phyloP scores from a whole-genome alignment of 352 stramenopile genomes.

The Globisporangium abappressorium region DNA sequence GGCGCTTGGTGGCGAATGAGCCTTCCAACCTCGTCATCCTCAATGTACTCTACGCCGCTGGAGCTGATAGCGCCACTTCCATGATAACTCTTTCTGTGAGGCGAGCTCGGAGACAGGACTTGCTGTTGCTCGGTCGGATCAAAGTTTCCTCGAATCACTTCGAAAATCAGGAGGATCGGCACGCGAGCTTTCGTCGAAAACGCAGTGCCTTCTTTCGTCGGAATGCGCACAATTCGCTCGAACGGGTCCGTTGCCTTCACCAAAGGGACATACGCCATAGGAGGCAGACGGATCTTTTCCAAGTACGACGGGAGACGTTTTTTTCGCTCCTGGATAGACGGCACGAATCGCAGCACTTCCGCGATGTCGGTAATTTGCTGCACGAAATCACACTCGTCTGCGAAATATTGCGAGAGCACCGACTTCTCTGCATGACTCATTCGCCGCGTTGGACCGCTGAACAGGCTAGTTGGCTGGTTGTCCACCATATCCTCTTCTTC shows the following conservation, averaged over 20 bases:
- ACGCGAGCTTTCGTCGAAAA: conserved; percentile 87
- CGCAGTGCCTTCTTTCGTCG: conserved; percentile 80
- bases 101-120: conserved; percentile 54
- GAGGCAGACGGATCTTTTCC: conserved; percentile 78
- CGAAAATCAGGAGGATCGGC: conserved; percentile 86
- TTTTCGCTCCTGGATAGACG: conserved; percentile 75
- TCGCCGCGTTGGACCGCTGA: conserved; percentile 57
- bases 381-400: conserved; percentile 86
- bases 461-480: conserved; percentile 70
- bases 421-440: conserved; percentile 84
- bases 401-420: conserved; percentile 80
- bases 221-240: conserved; percentile 84
- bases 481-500: conserved; percentile 71
- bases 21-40: conserved; percentile 77
- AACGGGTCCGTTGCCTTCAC: conserved; percentile 87
- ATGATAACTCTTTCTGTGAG: conserved; percentile 37
- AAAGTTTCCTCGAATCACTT: conserved; percentile 79
- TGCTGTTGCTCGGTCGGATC: conserved; percentile 49
- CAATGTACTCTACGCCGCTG: conserved; percentile 61
- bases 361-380: conserved; percentile 88
- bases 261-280: conserved; percentile 86
- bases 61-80: conserved; percentile 35
- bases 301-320: conserved; percentile 74
- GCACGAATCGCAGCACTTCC: conserved; percentile 80
- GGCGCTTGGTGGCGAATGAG: conserved; percentile 67